Base-by-base conservation (phyloP, 352 stramenopile genomes). In the Phytophthora quininea region DNA sequence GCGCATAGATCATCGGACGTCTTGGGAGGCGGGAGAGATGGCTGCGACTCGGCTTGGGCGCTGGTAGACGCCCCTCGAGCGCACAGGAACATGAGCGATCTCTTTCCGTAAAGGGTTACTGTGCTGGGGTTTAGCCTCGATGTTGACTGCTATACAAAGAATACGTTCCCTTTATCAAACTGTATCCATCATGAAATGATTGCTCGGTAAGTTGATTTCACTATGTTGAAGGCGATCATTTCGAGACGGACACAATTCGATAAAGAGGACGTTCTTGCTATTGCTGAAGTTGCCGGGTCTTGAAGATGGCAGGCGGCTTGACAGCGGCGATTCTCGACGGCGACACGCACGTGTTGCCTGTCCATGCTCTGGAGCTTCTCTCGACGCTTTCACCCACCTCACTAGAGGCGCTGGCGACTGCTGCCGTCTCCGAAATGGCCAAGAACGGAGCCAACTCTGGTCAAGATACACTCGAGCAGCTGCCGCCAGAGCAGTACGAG, bases 341-440 rank as follows among this genome's bases (percentile, higher is more conserved):
- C 8, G 58, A 73, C 24, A 51, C 50, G 46, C 58, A 15, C 6
- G 62, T 40, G 24, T 37, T 80, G n/a, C 65, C 63, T 51, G 69
- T 1, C 19, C 12, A 53, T 27, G 61, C 47, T 8, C 19, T 74
- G 15, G 43, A 42, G 4, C 33, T 58, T 10, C 58, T 79, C 3
- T 48, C 38, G 1, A 10, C 42, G 8, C 52, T 80, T 14, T 60
- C 76, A 0, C 2, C 15, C 19, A 40, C 54, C 0, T 61, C 67
- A 50, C 56, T 84, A 11, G 24, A 67, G 58, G 49, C 65, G 31
- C 53, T 84, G 9, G 67, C 66, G 29, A 55, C 24, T 19, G 59
- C 62, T 52, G 73, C 64, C 15, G 54, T 52, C 42, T 57, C 45
- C 5, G 73, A 78, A 30, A 55, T 84, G 48, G 58, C 62, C 48